Evolutionary conservation across 768 basidiomycete species (phyloP).

Genomic region (Serendipita sp.): DNA sequence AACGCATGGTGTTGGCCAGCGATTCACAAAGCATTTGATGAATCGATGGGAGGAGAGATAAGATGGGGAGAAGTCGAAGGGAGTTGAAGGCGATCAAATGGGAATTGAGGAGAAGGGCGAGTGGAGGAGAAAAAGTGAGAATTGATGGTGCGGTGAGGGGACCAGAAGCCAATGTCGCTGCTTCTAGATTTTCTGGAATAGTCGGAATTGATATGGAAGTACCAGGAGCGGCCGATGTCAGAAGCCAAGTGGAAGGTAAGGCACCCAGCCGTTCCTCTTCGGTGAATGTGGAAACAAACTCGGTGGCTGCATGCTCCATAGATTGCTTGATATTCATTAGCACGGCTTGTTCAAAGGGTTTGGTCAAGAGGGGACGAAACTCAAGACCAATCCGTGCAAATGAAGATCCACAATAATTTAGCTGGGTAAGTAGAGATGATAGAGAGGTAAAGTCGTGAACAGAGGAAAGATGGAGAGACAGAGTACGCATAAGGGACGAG

Average conservation of each 20-base stretch:
- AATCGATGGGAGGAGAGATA: slow-evolving; percentile 37
- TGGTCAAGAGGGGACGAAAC: slow-evolving; percentile 53
- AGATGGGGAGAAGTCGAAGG: slow-evolving; percentile 64
- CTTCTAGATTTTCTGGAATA: slow-evolving; percentile 13
- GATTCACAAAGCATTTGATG: slow-evolving; percentile 32
- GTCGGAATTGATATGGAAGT: slow-evolving; percentile 20
- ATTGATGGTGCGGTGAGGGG: slow-evolving; percentile 52
- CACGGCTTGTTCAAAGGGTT: slow-evolving; percentile 53
- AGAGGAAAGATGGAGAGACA: slow-evolving; percentile 44
- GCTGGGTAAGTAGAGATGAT: slow-evolving; percentile 74
- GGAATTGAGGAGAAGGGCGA: slow-evolving; percentile 59
- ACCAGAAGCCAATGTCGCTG: slow-evolving; percentile 11
- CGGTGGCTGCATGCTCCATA: slow-evolving; percentile 25
- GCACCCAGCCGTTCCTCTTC: slow-evolving; percentile 13
- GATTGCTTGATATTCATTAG: slow-evolving; percentile 37
- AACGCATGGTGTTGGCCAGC: slow-evolving; percentile 30
- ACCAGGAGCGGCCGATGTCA: slow-evolving; percentile 10
- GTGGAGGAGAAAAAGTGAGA: slow-evolving; percentile 55
- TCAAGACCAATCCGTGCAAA: slow-evolving; percentile 88
- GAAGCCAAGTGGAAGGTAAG: slow-evolving; percentile 15
- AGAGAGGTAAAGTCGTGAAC: slow-evolving; percentile 45
- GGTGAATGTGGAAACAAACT: slow-evolving; percentile 13
- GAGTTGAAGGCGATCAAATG: slow-evolving; percentile 61
- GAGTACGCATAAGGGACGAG: slow-evolving; percentile 47
- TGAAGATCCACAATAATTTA: slow-evolving; percentile 83